These are phyloP conservation scores for Mycosphaerella sp. DNA, from an alignment of 2,329 filamentous ascomycete species.

Conservation along the genomic window DNA sequence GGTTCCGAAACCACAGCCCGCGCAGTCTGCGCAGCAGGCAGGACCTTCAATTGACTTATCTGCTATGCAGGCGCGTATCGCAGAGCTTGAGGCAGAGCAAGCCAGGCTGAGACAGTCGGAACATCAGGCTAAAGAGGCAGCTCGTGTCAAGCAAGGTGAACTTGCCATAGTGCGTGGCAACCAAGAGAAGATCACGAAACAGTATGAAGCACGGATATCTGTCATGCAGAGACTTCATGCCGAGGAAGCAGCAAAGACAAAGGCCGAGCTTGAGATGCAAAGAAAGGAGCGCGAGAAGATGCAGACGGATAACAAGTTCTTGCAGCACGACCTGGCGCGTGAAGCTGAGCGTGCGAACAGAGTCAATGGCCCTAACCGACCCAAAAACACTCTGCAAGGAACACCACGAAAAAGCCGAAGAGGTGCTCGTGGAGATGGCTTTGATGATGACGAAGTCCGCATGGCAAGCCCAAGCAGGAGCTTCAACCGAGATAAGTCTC, in stretches of 20 bases:
- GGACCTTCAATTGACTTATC: conserved; percentile 21
- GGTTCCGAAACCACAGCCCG: conserved; percentile 15
- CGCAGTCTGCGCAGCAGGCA: neutral
- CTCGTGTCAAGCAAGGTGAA: conserved; percentile 62
- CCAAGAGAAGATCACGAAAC: conserved; percentile 54
- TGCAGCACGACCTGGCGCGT: conserved; percentile 64
- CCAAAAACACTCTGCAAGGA: conserved; percentile 17
- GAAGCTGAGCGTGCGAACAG: conserved; percentile 50
- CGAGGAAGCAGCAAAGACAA: conserved; percentile 58
- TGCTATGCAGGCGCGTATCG: conserved; percentile 39
- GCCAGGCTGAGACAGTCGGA: conserved; percentile 35
- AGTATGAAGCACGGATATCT: conserved; percentile 57
- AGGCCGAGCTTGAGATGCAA: conserved; percentile 58
- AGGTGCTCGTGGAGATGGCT: conserved; percentile 56
- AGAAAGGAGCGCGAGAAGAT: conserved; percentile 58
- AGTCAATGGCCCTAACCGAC: conserved; percentile 27
- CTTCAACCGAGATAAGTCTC: conserved; percentile 40
- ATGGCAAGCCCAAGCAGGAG: conserved; percentile 34
- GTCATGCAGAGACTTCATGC: conserved; percentile 57
- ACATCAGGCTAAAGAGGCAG: conserved; percentile 41
- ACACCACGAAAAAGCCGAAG: conserved; percentile 28
- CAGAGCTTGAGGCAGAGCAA: conserved; percentile 42
- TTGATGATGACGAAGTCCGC: conserved; percentile 59
- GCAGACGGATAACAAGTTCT: conserved; percentile 64
- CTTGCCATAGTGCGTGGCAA: conserved; percentile 69